Base-by-base conservation (phyloP, 176 grass and related monocot species). In the Leersia perrieri region DNA sequence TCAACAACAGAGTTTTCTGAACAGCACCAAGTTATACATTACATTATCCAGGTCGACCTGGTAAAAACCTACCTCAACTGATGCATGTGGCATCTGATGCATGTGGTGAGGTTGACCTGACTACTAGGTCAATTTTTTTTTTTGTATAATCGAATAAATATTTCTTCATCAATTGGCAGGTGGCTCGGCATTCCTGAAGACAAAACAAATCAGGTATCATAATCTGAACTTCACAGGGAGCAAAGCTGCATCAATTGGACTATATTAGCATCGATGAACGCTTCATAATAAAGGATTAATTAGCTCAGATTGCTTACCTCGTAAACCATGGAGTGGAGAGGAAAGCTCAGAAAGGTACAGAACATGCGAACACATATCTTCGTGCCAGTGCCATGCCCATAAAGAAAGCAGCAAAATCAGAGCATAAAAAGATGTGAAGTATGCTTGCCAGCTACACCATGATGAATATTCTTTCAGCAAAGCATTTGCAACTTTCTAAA, bases 381-480 rank as follows among this genome's bases (percentile, higher is more conserved):
- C 44, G 67, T 68, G 72, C 72, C 63, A 84, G 33, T 67, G 47
- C 63, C 45, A 75, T n/a, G 61, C 62, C 49, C 23, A 62, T 30
- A 66, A 66, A 42, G 2, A 72, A 83, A 67, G 68, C 42, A 29
- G 22, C 44, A 60, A 60, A 64, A 66, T 25, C 23, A 41, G 36
- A 84, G 62, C 86, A 79, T 84, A 79, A 51, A 88, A 88, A 88
- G 86, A 78, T 16, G 34, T n/a, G 67, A 79, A 28, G 33, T 44
- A 44, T 73, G 74, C 70, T 78, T 73, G 80, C 67, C 67, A 88
- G 86, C 80, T 78, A 73, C 49, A 5, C 80, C 44, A 73, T 33
- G 58, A 73, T 33, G 66, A 40, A 83, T 82, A 71, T 77, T 63
- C 62, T 72, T 57, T 25, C 66, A 72, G 13, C 77, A 83, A 83